Evolutionary conservation across 768 basidiomycete genomes (phyloP), one percentile per base, ranked within the genome.

Genomic region (Suillus placidus): DNA sequence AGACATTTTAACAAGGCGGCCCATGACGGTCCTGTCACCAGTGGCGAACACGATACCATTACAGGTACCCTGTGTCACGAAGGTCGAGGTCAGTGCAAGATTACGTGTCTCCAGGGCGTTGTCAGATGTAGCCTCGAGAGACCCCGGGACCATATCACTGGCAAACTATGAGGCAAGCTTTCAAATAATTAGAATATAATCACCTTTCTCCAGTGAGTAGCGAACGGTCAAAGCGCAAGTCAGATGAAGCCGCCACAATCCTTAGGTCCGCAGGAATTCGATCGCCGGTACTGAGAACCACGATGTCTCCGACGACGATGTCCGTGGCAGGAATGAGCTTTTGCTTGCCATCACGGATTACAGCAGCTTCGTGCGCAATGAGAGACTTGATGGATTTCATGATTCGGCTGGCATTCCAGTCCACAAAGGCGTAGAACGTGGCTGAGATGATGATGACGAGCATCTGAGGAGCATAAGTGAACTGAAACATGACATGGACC

Each of bases 261-360:
- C 87, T 81, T 35, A 88, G 75, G 68, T 89, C 88, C 0, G 87
- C 86, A 7, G 87, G 87, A 6, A 88, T 79, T 13, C 87, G 81
- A 67, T 88, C 84, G 20, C 86, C 86, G 3, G 85, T 82, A 37
- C 78, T 72, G 70, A 87, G 84, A 3, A 79, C 78, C 62, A 87
- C 80, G 40, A 87, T 73, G 68, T 87, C 86, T 13, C 86, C 86
- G 0, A 86, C 85, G 1, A 89, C 81, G 35, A 89, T 81, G 56
- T 87, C 83, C 47, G 83, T 83, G 35, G 87, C 85, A 23, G 78
- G 76, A 3, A 86, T 74, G 23, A 82, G 81, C 42, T 82, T 79
- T 52, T 79, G 80, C 42, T 80, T 79, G 9, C 82, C 80, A 63
- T 87, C 83, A 1, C 87, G 80, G 20, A 85, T 76, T 51, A 88